phyloP scores from a whole-genome alignment of 768 basidiomycete genomes.

The Rhodotorula diobovata region DNA sequence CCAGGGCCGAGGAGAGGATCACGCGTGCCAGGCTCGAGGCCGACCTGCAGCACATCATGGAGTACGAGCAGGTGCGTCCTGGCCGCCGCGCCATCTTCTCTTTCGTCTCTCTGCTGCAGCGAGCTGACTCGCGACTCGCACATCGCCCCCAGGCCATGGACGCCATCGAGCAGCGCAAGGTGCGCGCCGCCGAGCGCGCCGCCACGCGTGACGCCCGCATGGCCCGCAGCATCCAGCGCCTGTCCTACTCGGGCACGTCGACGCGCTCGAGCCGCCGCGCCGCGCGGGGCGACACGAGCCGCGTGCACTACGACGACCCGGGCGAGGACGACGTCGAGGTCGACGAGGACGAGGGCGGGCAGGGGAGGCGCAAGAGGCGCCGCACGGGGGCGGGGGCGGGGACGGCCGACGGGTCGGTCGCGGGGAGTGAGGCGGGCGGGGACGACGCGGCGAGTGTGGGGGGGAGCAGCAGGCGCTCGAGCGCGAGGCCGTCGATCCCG shows the following conservation, averaged over 20 bases:
- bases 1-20: constrained; percentile 18
- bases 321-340: neutral
- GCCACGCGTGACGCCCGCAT: constrained; percentile 1
- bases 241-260: neutral
- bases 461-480: neutral
- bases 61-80: constrained; percentile 18
- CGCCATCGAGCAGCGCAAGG: neutral
- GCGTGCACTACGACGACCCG: constrained; percentile 1
- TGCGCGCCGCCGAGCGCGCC: constrained; percentile 10
- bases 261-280: constrained; percentile 1
- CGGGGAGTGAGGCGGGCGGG: neutral
- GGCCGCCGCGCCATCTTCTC: neutral
- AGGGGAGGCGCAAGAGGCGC: neutral
- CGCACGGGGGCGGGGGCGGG: neutral
- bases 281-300: neutral
- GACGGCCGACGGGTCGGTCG: neutral
- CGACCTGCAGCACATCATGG: neutral
- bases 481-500: neutral
- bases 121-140: neutral
- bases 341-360: neutral
- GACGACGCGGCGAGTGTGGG: constrained; percentile 10
- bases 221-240: neutral
- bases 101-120: neutral
- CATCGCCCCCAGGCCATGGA: neutral
- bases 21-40: constrained; percentile 19